These are phyloP conservation scores for Pythium volutum DNA, from an alignment of 352 stramenopile genomes.

Conservation along the genomic window DNA sequence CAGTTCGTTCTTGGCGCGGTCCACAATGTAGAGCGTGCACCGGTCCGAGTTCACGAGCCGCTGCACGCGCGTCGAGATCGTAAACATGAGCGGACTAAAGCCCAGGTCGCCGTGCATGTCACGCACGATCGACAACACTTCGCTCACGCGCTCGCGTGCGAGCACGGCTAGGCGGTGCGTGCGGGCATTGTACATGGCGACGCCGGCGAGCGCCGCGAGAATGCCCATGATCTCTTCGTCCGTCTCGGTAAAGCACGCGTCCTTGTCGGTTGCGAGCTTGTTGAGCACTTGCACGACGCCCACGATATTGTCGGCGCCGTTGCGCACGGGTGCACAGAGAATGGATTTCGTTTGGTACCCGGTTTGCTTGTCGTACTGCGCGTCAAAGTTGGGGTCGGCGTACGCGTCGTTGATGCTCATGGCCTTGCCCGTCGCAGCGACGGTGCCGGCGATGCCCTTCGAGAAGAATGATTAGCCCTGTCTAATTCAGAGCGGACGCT, in stretches of 20 bases:
- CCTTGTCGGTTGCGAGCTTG: conserved; percentile 62
- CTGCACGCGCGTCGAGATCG: conserved; percentile 87
- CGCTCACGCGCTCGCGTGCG: conserved; percentile 61
- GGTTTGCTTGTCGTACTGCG: conserved; percentile 88
- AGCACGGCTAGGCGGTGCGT: conserved; percentile 55
- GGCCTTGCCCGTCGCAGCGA: conserved; percentile 70
- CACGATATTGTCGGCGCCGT: conserved; percentile 74
- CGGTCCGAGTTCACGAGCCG: conserved; percentile 88
- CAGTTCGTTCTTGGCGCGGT: conserved; percentile 86
- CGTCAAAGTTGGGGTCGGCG: conserved; percentile 91
- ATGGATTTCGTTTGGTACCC: conserved; percentile 91
- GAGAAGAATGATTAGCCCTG: neutral
- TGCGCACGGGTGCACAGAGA: conserved; percentile 88
- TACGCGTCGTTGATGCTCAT: conserved; percentile 94
- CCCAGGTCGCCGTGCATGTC: conserved; percentile 89
- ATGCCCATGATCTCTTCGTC: conserved; percentile 90
- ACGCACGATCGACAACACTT: conserved; percentile 87
- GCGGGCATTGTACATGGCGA: conserved; percentile 85
- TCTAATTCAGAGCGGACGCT: neutral
- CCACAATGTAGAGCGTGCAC: conserved; percentile 91
- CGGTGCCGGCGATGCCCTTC: conserved; percentile 86
- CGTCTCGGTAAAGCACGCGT: conserved; percentile 66
- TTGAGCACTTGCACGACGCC: conserved; percentile 91
- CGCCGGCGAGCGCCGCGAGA: conserved; percentile 79
- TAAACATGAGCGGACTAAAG: conserved; percentile 90